Evolutionary conservation across 164 flowering plant genomes (phyloP).

Genomic region (Aristolochia contorta): DNA sequence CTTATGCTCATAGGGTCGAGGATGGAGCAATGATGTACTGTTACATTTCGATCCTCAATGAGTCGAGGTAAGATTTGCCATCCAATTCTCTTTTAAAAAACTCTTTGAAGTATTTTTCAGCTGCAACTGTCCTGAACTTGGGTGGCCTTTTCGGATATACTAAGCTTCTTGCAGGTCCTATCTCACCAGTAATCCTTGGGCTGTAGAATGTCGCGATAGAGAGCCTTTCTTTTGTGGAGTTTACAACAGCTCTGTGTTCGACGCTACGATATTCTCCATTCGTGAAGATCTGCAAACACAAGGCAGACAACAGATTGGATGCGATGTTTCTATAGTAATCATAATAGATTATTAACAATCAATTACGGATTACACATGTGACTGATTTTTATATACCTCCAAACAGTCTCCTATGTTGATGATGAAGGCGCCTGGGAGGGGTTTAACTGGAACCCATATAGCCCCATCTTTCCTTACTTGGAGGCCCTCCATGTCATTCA

Average conservation of each 20-base stretch:
- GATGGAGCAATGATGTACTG: too few relatives aligned
- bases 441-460: constrained; percentile 35
- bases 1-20: too few relatives aligned
- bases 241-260: constrained; percentile 43
- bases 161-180: constrained; percentile 39
- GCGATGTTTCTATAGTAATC: too few relatives aligned
- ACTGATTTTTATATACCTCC: constrained; percentile 27
- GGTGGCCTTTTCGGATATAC: constrained; percentile 24
- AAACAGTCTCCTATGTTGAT: constrained; percentile 38
- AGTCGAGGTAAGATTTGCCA: not conserved
- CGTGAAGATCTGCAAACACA: constrained; percentile 15
- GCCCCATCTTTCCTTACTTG: constrained; percentile 31
- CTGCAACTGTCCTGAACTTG: constrained; percentile 11
- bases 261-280: constrained; percentile 43
- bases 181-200: constrained; percentile 17
- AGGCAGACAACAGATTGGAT: too few relatives aligned
- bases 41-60: not conserved
- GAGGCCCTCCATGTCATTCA: constrained; percentile 32
- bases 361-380: too few relatives aligned
- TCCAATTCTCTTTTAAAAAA: not conserved
- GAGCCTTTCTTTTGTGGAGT: constrained; percentile 34
- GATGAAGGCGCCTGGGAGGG: constrained; percentile 28
- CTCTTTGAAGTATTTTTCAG: constrained; percentile 24
- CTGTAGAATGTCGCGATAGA: constrained; percentile 40
- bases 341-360: too few relatives aligned